Evolutionary conservation across 352 stramenopile species (phyloP), one percentile per base, ranked within the genome.

Genomic region (Phytopythium cucurbitacearum): DNA sequence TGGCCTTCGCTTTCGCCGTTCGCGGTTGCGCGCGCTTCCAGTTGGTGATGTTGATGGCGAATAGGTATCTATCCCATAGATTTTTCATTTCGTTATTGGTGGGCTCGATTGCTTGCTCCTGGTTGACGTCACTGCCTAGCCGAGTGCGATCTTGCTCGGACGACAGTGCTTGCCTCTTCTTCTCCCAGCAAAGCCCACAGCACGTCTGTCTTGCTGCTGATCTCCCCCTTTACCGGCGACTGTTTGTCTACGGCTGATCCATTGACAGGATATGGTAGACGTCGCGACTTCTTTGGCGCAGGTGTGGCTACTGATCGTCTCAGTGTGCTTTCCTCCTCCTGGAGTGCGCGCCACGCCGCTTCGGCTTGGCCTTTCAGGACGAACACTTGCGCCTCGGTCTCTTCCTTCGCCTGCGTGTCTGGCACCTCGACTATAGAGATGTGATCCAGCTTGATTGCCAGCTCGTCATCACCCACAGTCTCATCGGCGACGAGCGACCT

Each of bases 1-100:
- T 45, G 79, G 82, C 0, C 64, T 89, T 48, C 78, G 80, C 13
- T 89, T 87, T 51, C 76, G 80, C 2, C 72, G 73, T 42, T 84
- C 78, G 41, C 68, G 80, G 13, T 56, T 84, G 42, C 64, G 83
- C 44, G 63, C 51, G 11, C 43, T 64, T 5, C 59, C 44, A 1
- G 47, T 76, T n/a, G 76, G 77, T 48, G 69, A 87, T 56, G 73
- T 66, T 44, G 76, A 75, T 53, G 62, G 78, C 39, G 60, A 78
- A 34, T 51, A 7, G 40, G 37, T 12, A 9, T 28, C 7, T 8
- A 43, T 41, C 40, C 7, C 33, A 32, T 39, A 40, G 38, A 40
- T 13, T 53, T 33, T 51, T 58, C 34, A 50, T 44, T 56, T 32
- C 33, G 42, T 16, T 47, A 38, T 40, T 34, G 0, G 21, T 38